Evolutionary conservation across 495 filamentous ascomycete species (phyloP).

Genomic region (Daldinia childiae): DNA sequence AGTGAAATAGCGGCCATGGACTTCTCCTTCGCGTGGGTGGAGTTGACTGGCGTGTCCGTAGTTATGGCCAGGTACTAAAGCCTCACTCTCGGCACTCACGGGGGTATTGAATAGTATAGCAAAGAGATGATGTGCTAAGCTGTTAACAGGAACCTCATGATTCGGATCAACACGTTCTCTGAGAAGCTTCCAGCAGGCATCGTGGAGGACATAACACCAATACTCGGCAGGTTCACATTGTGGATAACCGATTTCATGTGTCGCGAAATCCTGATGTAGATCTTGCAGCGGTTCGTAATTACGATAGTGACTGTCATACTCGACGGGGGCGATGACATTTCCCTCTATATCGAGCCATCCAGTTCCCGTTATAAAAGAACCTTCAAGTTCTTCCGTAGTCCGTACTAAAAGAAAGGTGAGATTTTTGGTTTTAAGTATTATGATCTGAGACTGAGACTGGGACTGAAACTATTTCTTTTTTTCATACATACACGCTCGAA

Average conservation of each 20-base stretch:
- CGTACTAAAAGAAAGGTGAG: background rate
- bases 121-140: background rate
- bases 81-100: background rate
- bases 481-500: conserved; percentile 20
- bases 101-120: background rate
- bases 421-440: background rate
- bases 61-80: background rate
- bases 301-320: background rate
- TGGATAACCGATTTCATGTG: conserved; percentile 13
- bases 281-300: background rate
- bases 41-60: background rate
- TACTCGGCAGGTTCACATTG: background rate
- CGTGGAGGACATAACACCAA: conserved; percentile 23
- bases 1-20: background rate
- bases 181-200: conserved; percentile 24
- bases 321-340: background rate
- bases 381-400: background rate
- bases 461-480: background rate
- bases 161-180: background rate
- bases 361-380: background rate
- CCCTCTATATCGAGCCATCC: background rate
- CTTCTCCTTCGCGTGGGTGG: background rate
- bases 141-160: background rate
- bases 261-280: background rate
- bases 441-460: background rate